Evolutionary conservation across 768 basidiomycete genomes (phyloP), one percentile per base, ranked within the genome.

Genomic region (Tylopilus sp.): DNA sequence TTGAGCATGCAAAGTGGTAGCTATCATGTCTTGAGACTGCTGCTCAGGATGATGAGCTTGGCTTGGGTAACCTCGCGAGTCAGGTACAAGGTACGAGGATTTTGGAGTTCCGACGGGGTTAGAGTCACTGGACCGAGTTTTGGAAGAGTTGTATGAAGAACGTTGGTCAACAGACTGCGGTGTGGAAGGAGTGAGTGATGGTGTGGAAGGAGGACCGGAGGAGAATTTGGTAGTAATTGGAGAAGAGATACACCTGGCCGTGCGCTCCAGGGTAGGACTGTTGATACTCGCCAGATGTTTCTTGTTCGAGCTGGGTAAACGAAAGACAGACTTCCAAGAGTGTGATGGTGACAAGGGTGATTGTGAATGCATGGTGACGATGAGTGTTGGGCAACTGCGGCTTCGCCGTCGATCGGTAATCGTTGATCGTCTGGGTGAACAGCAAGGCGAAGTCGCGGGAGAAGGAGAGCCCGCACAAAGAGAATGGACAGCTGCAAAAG

Each of bases 141-240:
- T 81, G 41, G 86, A 89, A 13, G 88, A 90, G 64, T 85, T 88
- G 71, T 81, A 87, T 11, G 90, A 91, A 28, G 80, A 86, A 47
- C 88, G 80, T 48, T 79, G 79, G 70, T 83, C 82, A 30, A 61
- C 59, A 26, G 80, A 80, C 31, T 73, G 65, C 43, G 76, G 72
- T n/a, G 82, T 79, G 18, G 73, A 72, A 9, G 82, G 83, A 6
- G 79, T 76, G 49, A 81, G 73, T 1, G 81, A 73, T 35, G 79
- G 65, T 48, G 74, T 77, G 13, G 79, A 68, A 20, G 75, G 73
- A 42, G 73, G 63, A 44, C 63, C 71, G 47, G 55, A 23, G 0
- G 54, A 39, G 20, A 47, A 52, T 33, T 52, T 66, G 6, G 40
- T 18, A 33, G 50, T 39, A 65, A 50, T 22, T 68, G 70, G 55